Conservation (phyloP, 495 filamentous ascomycete species). For the Haplographium delicatum region DNA sequence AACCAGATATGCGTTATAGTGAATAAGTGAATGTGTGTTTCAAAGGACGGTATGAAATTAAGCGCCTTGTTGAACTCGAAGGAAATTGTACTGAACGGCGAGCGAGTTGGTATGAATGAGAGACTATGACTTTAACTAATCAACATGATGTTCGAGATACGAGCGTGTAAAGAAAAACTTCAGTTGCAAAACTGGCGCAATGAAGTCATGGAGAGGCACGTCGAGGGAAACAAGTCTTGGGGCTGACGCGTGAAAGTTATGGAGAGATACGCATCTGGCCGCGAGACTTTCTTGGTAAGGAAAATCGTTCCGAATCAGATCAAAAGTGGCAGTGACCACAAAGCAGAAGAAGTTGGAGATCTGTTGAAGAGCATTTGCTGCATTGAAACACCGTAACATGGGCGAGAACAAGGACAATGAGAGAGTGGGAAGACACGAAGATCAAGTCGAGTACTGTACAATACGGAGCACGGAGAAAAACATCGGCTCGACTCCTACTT, state of each 20-base stretch:
- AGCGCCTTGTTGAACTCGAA: neutral
- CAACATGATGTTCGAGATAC: too few species aligned
- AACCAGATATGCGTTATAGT: neutral
- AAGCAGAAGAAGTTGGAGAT: slow-evolving; percentile 3
- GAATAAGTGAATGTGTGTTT: neutral
- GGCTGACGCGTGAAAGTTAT: slow-evolving; percentile 16
- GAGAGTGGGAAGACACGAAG: neutral
- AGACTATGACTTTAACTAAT: too few species aligned
- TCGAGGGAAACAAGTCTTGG: neutral
- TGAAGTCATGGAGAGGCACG: neutral
- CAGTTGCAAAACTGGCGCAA: neutral
- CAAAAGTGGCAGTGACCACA: too few species aligned
- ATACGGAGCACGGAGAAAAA: too few species aligned
- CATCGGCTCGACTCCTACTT: too few species aligned
- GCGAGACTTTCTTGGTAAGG: neutral
- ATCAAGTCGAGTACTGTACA: too few species aligned
- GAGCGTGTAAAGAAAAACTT: slow-evolving; percentile 3
- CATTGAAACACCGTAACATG: slow-evolving; percentile 1
- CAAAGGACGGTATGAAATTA: neutral
- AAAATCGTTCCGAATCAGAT: slow-evolving; percentile 10
- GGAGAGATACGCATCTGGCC: slow-evolving; percentile 4
- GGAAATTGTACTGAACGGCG: neutral
- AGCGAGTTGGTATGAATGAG: too few species aligned
- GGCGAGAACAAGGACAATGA: neutral
- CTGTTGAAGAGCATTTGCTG: neutral